Base-by-base conservation (phyloP, 1,284 basidiomycete genomes). In the Microbotryomycetes sp. region DNA sequence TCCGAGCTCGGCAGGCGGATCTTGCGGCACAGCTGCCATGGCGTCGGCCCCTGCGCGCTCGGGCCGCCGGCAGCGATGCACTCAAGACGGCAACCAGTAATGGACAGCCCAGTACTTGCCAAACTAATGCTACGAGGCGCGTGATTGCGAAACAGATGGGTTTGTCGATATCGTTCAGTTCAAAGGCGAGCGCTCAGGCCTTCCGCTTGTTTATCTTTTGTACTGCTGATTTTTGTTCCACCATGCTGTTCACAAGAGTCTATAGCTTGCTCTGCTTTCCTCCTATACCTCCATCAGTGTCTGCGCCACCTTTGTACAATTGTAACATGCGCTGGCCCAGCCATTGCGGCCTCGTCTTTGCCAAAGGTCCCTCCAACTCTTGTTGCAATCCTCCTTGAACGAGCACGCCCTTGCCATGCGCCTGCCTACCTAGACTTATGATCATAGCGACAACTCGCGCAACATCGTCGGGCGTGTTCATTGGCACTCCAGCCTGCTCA, bases 381-480 rank as follows among this genome's bases (percentile, higher is more conserved):
- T 26, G 26, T 6, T 29, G 30, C 52, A 30, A 9, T 3, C 57
- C 57, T 2, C 45, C 52, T 16, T 59, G 57, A 7, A 52, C 51
- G 26, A 59, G 11, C 26, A 59, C 15, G 1, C 57, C 57, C 30
- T 45, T 53, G 9, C 57, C 57, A 47, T 47, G 52, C 41, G 51
- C 52, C 52, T 35, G 24, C 26, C 30, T 15, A 7, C 52, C 57
- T 13, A 27, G n/a, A 6, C 23, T 45, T 21, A 48, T 30, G 23
- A 59, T 9, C 4, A 24, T 29, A n/a, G 47, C 52, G 1, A 59
- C 57, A 23, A 45, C 57, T 16, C 52, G 15, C 6, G 57, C 57
- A 18, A 59, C 30, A 16, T 47, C 24, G n/a, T 54, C 45, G 16
- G 57, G 50, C 1, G 57, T 59, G 52, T 59, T 59, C 18, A 59